Evolutionary conservation across 345 rosid genomes (phyloP).

Genomic region (Theobroma cacao): DNA sequence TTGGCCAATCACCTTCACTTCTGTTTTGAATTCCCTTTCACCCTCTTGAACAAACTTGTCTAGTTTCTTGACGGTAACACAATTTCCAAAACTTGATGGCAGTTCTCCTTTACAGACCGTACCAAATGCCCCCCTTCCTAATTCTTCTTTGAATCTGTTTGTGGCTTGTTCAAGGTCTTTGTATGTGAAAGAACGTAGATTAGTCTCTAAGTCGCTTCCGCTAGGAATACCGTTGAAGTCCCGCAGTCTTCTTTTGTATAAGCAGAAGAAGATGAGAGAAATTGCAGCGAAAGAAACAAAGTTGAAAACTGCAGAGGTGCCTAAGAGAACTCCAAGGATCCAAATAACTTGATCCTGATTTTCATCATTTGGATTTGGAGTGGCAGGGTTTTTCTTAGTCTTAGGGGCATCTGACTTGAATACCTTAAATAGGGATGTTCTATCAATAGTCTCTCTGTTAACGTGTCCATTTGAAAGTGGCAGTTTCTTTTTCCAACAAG

Average conservation of each 20-base stretch:
- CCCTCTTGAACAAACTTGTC: conserved; percentile 36
- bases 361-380: not conserved
- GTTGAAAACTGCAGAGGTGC: conserved; percentile 30
- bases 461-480: conserved; percentile 1
- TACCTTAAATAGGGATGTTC: not conserved
- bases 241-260: conserved; percentile 8
- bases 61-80: conserved; percentile 43
- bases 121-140: conserved; percentile 35
- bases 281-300: conserved; percentile 5
- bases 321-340: conserved; percentile 18
- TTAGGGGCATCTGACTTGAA: not conserved
- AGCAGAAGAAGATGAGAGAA: conserved; percentile 11
- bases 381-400: not conserved
- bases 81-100: not conserved
- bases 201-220: conserved; percentile 16
- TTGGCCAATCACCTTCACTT: conserved; percentile 41
- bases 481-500: conserved; percentile 1
- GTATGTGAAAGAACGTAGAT: conserved; percentile 18
- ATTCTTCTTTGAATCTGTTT: conserved; percentile 16
- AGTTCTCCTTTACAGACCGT: conserved; percentile 26
- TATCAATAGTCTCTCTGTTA: not conserved
- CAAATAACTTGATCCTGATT: not conserved
- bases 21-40: conserved; percentile 47
- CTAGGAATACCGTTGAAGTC: not conserved
- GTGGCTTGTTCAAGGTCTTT: conserved; percentile 29